These are phyloP conservation scores for Geranium rotundifolium DNA, from an alignment of 345 rosid species.

Conservation along the genomic window DNA sequence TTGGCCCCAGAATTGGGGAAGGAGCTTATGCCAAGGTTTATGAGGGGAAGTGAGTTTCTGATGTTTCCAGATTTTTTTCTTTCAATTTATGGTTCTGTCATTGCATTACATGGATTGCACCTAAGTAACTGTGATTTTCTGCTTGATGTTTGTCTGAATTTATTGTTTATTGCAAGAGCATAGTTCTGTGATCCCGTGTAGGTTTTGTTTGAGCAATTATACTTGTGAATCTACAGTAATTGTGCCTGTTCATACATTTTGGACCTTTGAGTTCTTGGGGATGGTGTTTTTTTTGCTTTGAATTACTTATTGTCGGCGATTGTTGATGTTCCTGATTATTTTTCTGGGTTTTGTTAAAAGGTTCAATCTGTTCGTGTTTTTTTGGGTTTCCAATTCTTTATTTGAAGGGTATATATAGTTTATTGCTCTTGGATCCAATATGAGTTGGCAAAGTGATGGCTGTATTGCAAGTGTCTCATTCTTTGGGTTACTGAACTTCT, in stretches of 20 bases:
- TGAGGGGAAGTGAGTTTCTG: slow-evolving; percentile 80
- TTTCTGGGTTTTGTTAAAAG: not conserved
- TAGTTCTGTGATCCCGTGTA: not conserved
- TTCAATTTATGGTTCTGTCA: slow-evolving; percentile 1
- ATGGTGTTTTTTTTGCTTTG: no score
- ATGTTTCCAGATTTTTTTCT: not conserved
- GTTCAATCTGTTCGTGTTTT: no score
- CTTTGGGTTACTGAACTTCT: slow-evolving; percentile 1
- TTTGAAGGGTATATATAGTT: not conserved
- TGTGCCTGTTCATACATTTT: not conserved
- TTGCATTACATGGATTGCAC: not conserved
- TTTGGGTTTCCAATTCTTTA: not conserved
- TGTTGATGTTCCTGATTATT: no score
- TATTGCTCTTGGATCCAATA: not conserved
- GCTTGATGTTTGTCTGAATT: not conserved
- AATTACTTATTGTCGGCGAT: no score
- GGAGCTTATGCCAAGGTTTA: slow-evolving; percentile 98
- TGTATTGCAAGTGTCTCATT: not conserved
- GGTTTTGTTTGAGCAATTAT: not conserved
- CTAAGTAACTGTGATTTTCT: not conserved
- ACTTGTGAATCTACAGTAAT: not conserved
- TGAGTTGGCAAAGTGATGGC: not conserved
- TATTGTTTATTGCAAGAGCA: not conserved
- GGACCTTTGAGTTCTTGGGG: not conserved
- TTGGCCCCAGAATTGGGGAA: slow-evolving; percentile 95